Evolutionary conservation across 768 basidiomycete genomes (phyloP).

Genomic region (Suillus weaverae): DNA sequence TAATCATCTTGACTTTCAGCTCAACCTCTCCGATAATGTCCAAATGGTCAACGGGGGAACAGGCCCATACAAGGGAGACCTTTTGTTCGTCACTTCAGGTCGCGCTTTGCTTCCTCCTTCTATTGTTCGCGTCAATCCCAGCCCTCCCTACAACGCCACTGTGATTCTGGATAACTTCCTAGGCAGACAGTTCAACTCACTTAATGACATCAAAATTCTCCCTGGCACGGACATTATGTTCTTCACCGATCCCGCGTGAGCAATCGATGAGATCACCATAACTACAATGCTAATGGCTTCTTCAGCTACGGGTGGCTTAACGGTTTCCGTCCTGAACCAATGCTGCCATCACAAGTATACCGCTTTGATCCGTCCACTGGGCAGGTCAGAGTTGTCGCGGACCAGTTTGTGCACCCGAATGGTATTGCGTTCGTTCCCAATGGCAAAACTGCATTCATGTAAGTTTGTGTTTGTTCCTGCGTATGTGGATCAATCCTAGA

Average conservation of each 20-base stretch:
- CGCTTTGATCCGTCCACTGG: constrained; percentile 43
- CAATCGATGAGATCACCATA: constrained; percentile 8
- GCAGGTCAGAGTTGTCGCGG: constrained; percentile 42
- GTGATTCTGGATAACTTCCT: constrained; percentile 77
- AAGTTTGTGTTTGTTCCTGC: neutral
- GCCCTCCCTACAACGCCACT: constrained; percentile 62
- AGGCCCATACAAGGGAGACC: constrained; percentile 57
- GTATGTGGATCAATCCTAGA: neutral
- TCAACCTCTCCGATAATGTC: constrained; percentile 54
- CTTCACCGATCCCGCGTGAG: constrained; percentile 72
- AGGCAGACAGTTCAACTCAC: constrained; percentile 78
- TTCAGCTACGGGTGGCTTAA: constrained; percentile 41
- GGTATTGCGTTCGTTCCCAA: constrained; percentile 39
- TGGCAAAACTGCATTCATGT: constrained; percentile 33
- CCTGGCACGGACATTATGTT: constrained; percentile 64
- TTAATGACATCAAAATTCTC: constrained; percentile 78
- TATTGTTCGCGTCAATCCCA: constrained; percentile 64
- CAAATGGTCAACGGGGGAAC: constrained; percentile 78
- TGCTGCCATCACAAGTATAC: constrained; percentile 47
- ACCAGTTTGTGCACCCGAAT: constrained; percentile 40
- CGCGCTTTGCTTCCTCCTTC: constrained; percentile 62
- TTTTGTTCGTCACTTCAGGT: constrained; percentile 66
- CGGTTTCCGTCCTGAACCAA: constrained; percentile 39
- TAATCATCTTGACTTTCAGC: constrained; percentile 36
- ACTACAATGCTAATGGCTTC: constrained; percentile 10